Evolutionary conservation across 1,139 yeast species (phyloP), one percentile per base, ranked within the genome.

Genomic region (Blastobotrys buckinghamii): DNA sequence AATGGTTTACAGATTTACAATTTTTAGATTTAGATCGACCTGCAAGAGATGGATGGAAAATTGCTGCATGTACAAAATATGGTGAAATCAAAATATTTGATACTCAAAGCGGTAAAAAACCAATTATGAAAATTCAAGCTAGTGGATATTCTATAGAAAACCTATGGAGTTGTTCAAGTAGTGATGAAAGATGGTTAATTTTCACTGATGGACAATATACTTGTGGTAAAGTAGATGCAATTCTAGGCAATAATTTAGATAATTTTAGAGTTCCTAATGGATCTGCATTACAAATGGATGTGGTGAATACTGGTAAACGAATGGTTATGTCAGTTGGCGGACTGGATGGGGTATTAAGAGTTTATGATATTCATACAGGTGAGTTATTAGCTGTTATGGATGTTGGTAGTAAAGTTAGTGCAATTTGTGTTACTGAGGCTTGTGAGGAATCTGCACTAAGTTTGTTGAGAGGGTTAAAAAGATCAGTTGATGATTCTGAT

Each of bases 301-400:
- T 42, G 4, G 52, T 54, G 3, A 33, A 53, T 40, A 36, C 41
- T 40, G 43, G 50, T 24, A 43, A 45, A 39, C 27, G 50, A 20
- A 42, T 34, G 47, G 24, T 62, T 12, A 50, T 79, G 12, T 69
- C 72, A 1, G 75, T 84, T 40, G 95, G 94, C 42, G 94, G 95
- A 0, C 70, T 86, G 36, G 96, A 87, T 63, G 75, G 90, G 60
- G 84, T 84, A 60, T 72, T 84, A 43, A 74, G 95, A 51, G 84
- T 84, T 7, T 87, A 79, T 64, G 82, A 84, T 55, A 60, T 80
- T n/a, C 67, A 69, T 6, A 64, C 78, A 0, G 74, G 92, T 49
- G 75, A 76, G 38, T 68, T 80, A 49, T 63, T 81, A 30, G 83
- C 78, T 12, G 84, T 84, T 59, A 82, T 83, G 10, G 84, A 77